Percentiles rank a stretch among this genome's conserved stretches.
Conservation (phyloP, 495 filamentous ascomycete species). For the Annulohypoxylon bovei region DNA sequence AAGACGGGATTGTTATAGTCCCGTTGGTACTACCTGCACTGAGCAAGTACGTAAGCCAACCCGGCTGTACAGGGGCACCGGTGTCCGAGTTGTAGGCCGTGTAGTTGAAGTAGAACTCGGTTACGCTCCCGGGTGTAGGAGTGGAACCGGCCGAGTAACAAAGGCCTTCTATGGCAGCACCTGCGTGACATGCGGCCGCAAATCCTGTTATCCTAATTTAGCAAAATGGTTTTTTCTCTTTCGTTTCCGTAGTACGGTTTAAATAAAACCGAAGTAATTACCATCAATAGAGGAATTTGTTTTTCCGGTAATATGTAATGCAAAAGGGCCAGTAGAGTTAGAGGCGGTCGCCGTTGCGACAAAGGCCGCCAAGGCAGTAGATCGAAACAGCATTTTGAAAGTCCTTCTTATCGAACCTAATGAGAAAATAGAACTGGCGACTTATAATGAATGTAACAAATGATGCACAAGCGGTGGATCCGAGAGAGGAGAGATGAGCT, state of each 20-base stretch:
- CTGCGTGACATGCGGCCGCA: constrained; percentile 35
- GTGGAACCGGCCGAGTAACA: constrained; percentile 35
- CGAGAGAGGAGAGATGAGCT: neutral
- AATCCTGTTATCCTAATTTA: constrained; percentile 30
- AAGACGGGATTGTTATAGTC: constrained; percentile 8
- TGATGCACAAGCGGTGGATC: neutral
- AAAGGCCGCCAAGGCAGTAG: constrained; percentile 13
- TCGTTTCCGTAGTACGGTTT: neutral
- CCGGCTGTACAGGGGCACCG: constrained; percentile 23
- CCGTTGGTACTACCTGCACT: constrained; percentile 10
- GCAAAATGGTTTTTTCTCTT: neutral
- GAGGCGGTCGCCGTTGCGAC: constrained; percentile 20
- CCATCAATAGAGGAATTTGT: constrained; percentile 31
- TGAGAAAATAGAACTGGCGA: neutral
- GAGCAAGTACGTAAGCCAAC: constrained; percentile 22
- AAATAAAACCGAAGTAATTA: neutral
- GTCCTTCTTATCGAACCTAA: neutral
- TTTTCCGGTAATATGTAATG: constrained; percentile 38
- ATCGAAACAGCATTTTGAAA: constrained; percentile 21
- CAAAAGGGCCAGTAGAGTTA: constrained; percentile 38
- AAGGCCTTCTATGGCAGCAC: constrained; percentile 34
- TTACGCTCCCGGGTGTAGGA: neutral
- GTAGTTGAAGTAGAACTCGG: constrained; percentile 37
- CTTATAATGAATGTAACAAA: neutral
- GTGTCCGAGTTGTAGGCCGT: constrained; percentile 24